These are phyloP conservation scores for Podospora pseudopauciseta DNA, from an alignment of 495 filamentous ascomycete species.

Conservation along the genomic window DNA sequence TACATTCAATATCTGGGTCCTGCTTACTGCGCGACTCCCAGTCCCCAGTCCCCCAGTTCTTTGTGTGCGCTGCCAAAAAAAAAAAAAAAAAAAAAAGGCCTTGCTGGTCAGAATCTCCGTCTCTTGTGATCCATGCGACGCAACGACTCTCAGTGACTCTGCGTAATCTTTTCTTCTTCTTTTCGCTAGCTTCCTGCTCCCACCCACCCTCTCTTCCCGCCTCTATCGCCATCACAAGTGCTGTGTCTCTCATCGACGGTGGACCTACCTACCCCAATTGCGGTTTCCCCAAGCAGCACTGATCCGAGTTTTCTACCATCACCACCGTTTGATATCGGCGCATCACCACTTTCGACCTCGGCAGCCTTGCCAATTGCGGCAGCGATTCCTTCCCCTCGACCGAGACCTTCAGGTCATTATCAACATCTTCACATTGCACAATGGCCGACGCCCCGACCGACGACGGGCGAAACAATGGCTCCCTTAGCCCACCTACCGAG, in stretches of 20 bases:
- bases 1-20: not conserved
- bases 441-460: not conserved
- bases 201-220: not conserved
- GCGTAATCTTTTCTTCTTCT: not conserved
- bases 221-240: not conserved
- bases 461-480: not conserved
- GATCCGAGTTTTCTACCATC: not conserved
- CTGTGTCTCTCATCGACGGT: too few species aligned
- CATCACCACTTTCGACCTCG: not conserved
- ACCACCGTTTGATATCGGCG: not conserved
- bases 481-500: not conserved
- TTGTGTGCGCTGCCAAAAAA: not conserved
- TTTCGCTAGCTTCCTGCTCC: not conserved
- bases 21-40: not conserved
- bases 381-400: not conserved
- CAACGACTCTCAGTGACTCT: not conserved
- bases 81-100: too few species aligned
- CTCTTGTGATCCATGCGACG: not conserved
- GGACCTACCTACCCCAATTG: too few species aligned
- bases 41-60: not conserved
- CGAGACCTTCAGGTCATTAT: constrained; percentile 34
- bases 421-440: constrained; percentile 26
- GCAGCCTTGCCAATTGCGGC: too few species aligned
- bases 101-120: not conserved
- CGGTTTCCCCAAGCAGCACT: not conserved